Evolutionary conservation across 352 stramenopile species (phyloP), one percentile per base, ranked within the genome.

Genomic region (Phytophthora chlamydospora): DNA sequence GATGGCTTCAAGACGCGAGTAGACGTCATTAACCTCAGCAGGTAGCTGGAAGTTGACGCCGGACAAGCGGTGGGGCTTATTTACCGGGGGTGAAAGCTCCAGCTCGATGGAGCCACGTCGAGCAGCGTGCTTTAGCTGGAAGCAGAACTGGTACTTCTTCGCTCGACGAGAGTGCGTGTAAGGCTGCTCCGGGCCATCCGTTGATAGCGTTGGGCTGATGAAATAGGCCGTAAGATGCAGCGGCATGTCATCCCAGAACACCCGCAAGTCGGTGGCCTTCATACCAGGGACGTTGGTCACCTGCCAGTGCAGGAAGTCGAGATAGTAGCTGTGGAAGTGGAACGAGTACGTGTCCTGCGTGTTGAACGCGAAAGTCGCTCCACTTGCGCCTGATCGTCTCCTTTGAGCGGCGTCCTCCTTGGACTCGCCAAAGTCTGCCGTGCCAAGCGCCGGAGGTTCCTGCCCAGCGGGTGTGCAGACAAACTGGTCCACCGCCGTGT

Each of bases 251-350:
- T 77, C 52, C 78, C 78, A 87, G 46, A 90, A 90, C 3, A 60
- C 66, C 3, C 70, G 60, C 29, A 90, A 59, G 35, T 75, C 68
- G 3, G 66, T 72, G 31, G 81, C 62, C 10, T 73, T 71, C 53
- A 90, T 72, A 0, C 81, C 77, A 0, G 81, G 81, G 2, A 90
- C 58, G 21, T 80, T 76, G 12, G 80, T 66, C 17, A 89, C 41
- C 32, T 83, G 62, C 81, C 81, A 90, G 6, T 50, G 63, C 5
- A 59, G 42, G 43, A 90, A 90, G 45, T 90, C 78, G 57, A 90
- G 80, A 47, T 87, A 90, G 44, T 77, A 86, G 55, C 74, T 88
- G 60, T 88, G 80, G 53, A 90, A 89, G 43, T 87, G 78, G 61
- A 90, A 88, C 31, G 78, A 88, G 51, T 90, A 90, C 50, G 78